phyloP scores from a whole-genome alignment of 2,329 filamentous ascomycete genomes.

The Boeremia exigua region DNA sequence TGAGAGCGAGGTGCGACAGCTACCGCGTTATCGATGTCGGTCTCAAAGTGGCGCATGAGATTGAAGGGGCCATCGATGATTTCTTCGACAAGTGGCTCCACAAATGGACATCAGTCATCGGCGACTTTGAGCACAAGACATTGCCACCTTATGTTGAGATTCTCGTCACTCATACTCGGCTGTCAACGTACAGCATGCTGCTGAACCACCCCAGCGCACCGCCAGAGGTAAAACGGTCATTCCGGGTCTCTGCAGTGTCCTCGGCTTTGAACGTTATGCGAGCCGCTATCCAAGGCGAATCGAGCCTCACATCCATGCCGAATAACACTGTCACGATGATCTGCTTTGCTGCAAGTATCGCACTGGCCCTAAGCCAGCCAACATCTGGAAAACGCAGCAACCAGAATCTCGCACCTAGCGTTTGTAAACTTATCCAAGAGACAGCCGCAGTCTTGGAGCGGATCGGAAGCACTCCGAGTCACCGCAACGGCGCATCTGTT shows the following conservation, averaged over 20 bases:
- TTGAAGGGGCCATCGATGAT: conserved; percentile 61
- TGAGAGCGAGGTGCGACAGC: conserved; percentile 66
- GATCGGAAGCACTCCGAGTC: conserved; percentile 69
- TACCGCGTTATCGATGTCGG: conserved; percentile 61
- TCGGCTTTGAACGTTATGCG: conserved; percentile 77
- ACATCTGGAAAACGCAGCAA: conserved; percentile 26
- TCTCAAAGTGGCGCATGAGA: conserved; percentile 55
- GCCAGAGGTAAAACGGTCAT: conserved; percentile 73
- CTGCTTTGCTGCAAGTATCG: conserved; percentile 65
- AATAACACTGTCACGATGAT: conserved; percentile 84
- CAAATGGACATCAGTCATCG: conserved; percentile 57
- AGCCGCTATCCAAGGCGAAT: conserved; percentile 74
- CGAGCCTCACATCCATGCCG: conserved; percentile 74
- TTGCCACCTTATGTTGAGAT: conserved; percentile 79
- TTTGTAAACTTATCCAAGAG: conserved; percentile 61
- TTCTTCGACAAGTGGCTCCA: conserved; percentile 72
- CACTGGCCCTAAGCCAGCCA: conserved; percentile 55
- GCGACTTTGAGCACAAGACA: conserved; percentile 50
- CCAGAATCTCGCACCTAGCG: conserved; percentile 43
- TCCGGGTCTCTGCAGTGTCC: conserved; percentile 73
- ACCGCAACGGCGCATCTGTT: conserved; percentile 70
- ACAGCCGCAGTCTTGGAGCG: conserved; percentile 72
- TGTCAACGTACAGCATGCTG: conserved; percentile 77
- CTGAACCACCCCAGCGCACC: conserved; percentile 77
- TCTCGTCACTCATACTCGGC: conserved; percentile 71